phyloP scores from a whole-genome alignment of 805 yeast species.

The Saccharomycopsis guyanensis region DNA sequence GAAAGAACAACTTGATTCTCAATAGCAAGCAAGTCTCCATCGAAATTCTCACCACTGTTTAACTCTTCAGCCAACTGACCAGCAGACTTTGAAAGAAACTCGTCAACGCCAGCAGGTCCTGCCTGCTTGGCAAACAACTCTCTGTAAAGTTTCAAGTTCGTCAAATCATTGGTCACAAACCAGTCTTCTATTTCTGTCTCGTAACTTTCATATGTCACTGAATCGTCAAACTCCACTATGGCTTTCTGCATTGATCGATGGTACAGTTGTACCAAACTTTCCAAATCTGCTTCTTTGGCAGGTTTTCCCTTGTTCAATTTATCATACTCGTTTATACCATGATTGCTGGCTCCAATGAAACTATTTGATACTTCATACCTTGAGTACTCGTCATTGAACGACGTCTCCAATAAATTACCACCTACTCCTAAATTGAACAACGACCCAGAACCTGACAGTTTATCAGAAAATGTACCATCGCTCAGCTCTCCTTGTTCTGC shows the following conservation, averaged over 20 bases:
- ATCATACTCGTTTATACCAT: conserved; percentile 17
- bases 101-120: neutral
- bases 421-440: conserved; percentile 6
- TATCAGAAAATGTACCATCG: conserved; percentile 8
- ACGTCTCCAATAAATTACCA: conserved; percentile 9
- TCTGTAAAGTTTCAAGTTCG: conserved; percentile 10
- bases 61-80: conserved; percentile 3
- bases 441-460: neutral
- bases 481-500: neutral
- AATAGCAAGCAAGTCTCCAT: conserved; percentile 8
- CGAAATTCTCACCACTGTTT: conserved; percentile 4
- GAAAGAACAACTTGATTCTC: conserved; percentile 12
- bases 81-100: neutral
- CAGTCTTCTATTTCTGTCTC: conserved; percentile 28
- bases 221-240: conserved; percentile 13
- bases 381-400: conserved; percentile 5
- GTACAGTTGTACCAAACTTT: conserved; percentile 7
- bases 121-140: conserved; percentile 9
- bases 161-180: conserved; percentile 30
- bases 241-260: conserved; percentile 14
- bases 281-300: conserved; percentile 10
- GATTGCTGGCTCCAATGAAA: conserved; percentile 11
- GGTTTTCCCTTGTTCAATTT: conserved; percentile 1
- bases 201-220: conserved; percentile 8
- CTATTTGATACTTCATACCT: conserved; percentile 2